phyloP scores from a whole-genome alignment of 352 stramenopile species.

The Pythium dissotocum region DNA sequence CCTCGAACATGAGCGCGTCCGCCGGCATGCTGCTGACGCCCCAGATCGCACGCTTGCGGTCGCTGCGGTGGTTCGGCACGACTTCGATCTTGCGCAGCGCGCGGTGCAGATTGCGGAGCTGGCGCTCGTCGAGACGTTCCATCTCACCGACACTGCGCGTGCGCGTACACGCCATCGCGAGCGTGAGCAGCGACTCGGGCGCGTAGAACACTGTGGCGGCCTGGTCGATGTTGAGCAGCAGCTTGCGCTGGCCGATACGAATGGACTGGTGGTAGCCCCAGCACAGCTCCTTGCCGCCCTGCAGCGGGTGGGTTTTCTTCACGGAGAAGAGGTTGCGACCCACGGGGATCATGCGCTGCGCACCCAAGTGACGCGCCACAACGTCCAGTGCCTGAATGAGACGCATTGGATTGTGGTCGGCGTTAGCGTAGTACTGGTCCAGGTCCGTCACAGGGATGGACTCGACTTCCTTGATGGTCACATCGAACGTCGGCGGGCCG shows the following conservation, averaged over 20 bases:
- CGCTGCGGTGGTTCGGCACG: constrained; percentile 57
- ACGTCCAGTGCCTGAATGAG: constrained; percentile 75
- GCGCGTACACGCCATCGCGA: constrained; percentile 46
- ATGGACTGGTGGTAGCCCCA: constrained; percentile 80
- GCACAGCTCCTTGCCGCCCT: constrained; percentile 66
- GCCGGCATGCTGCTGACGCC: constrained; percentile 48
- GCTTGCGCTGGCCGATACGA: constrained; percentile 46
- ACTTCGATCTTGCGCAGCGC: constrained; percentile 57
- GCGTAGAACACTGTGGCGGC: constrained; percentile 72
- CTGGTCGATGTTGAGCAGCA: constrained; percentile 77
- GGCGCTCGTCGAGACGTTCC: constrained; percentile 37
- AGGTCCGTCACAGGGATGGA: constrained; percentile 50
- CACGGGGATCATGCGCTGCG: constrained; percentile 56
- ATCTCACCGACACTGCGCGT: constrained; percentile 38
- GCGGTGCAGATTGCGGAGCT: constrained; percentile 34
- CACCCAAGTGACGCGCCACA: constrained; percentile 56
- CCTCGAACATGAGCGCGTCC: constrained; percentile 47
- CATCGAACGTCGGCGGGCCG: constrained; percentile 56
- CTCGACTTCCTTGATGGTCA: constrained; percentile 71
- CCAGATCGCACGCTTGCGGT: constrained; percentile 57
- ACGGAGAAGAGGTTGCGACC: constrained; percentile 75
- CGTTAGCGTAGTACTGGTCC: constrained; percentile 51
- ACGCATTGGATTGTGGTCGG: constrained; percentile 59
- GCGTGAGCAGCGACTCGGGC: constrained; percentile 49
- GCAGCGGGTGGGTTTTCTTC: constrained; percentile 55